Evolutionary conservation across 345 rosid genomes (phyloP), one percentile per base, ranked within the genome.

Genomic region (Durio zibethinus): DNA sequence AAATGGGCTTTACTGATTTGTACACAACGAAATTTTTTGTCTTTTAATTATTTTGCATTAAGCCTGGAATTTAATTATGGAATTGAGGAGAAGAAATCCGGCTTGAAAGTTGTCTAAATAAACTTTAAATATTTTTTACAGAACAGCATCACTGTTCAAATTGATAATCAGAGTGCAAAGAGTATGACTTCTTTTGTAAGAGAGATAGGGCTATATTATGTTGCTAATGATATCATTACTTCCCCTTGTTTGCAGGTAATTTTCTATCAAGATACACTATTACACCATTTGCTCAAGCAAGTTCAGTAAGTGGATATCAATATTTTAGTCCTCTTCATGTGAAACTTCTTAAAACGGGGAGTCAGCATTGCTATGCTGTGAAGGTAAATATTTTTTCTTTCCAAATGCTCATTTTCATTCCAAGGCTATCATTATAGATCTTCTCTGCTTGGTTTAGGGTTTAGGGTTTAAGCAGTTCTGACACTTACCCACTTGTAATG

Each of bases 371-470:
- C 15, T 11, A 77, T 66, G 45, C 56, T n/a, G 53, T 79, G 8
- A 83, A 77, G 90, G 90, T 86, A 70, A 54, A 11, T 9, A 12
- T 53, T 69, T 52, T 53, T 69, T 52, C 75, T 48, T 70, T 42
- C 40, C 21, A 14, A 25, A 42, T 48, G 42, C 43, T 29, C 15
- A 48, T 70, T 48, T 69, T 47, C 23, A 69, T 47, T 69, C 18
- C 10, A 16, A 69, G n/a, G 23, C 23, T 9, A 4, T 48, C 27
- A 29, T 12, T 43, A 16, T 27, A 69, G 16, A 27, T 18, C 21
- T 43, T 43, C 23, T 47, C 20, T 14, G 20, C 59, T 38, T 56
- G 33, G n/a, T n/a, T n/a, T n/a, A n/a, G n/a, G n/a, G n/a, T n/a
- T n/a, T n/a, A n/a, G n/a, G n/a, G n/a, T n/a, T 73, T 35, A 11